Percentiles rank a stretch among this genome's conserved stretches.
Conservation (phyloP, 2,329 filamentous ascomycete species). For the Tolypocladium inflatum region DNA sequence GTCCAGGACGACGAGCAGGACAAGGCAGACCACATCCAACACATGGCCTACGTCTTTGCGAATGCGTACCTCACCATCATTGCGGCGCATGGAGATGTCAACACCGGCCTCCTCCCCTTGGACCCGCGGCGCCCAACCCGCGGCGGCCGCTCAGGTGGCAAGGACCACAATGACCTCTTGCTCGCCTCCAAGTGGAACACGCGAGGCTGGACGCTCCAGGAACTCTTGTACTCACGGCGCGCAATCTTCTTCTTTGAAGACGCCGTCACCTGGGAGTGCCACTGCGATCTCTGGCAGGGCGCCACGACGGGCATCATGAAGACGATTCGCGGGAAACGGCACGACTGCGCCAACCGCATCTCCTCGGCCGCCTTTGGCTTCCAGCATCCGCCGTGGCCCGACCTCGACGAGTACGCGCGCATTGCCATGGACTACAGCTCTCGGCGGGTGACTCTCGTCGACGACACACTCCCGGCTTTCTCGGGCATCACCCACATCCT, state of each 20-base stretch:
- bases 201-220: conserved; percentile 34
- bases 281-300: conserved; percentile 33
- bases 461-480: conserved; percentile 33
- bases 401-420: conserved; percentile 34
- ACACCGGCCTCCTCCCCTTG: conserved; percentile 26
- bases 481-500: conserved; percentile 31
- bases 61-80: conserved; percentile 35
- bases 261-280: conserved; percentile 33
- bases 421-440: conserved; percentile 34
- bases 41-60: conserved; percentile 36
- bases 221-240: conserved; percentile 31
- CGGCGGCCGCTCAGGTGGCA: conserved; percentile 12
- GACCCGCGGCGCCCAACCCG: conserved; percentile 21
- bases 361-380: conserved; percentile 24
- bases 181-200: conserved; percentile 27
- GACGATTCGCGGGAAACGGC: conserved; percentile 18
- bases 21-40: conserved; percentile 27
- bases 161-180: conserved; percentile 28
- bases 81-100: conserved; percentile 29
- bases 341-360: conserved; percentile 22
- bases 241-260: conserved; percentile 34
- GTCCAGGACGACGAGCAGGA: conserved; percentile 32
- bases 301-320: conserved; percentile 20
- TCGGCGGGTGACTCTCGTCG: conserved; percentile 26
- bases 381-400: conserved; percentile 32